Conservation (phyloP, 176 grass and related monocot species). For the Cocos nucifera region DNA sequence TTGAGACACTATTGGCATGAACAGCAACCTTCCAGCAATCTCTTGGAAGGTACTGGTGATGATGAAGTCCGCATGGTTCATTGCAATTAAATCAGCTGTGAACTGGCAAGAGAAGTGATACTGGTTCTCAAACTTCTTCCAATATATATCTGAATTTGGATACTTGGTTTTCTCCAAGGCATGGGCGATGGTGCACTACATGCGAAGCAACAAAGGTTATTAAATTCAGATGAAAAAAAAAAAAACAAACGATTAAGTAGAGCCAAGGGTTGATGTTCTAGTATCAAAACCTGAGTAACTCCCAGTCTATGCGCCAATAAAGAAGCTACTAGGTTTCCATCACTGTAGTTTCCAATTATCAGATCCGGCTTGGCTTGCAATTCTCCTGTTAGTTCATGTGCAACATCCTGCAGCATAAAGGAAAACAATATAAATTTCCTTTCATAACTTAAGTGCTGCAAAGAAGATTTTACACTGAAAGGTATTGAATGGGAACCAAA, state of each 20-base stretch:
- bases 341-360: slow-evolving; percentile 10
- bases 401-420: background rate
- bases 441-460: no score
- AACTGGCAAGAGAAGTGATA: slow-evolving; percentile 11
- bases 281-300: slow-evolving; percentile 10
- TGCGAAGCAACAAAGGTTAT: background rate
- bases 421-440: background rate
- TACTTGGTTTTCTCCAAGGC: slow-evolving; percentile 11
- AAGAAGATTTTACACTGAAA: no score
- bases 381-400: slow-evolving; percentile 4
- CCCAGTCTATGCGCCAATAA: slow-evolving; percentile 1
- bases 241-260: background rate
- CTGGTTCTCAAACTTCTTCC: slow-evolving; percentile 10
- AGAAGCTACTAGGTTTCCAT: slow-evolving; percentile 12
- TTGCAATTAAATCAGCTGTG: slow-evolving; percentile 3
- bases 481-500: no score
- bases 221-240: background rate
- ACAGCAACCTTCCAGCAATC: slow-evolving; percentile 7
- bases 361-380: slow-evolving; percentile 6
- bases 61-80: slow-evolving; percentile 12
- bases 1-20: no score
- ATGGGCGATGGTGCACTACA: slow-evolving; percentile 5
- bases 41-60: slow-evolving; percentile 16
- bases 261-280: background rate
- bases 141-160: slow-evolving; percentile 7